These are phyloP conservation scores for Penicillium nordicum DNA, from an alignment of 2,329 filamentous ascomycete species.

Conservation along the genomic window DNA sequence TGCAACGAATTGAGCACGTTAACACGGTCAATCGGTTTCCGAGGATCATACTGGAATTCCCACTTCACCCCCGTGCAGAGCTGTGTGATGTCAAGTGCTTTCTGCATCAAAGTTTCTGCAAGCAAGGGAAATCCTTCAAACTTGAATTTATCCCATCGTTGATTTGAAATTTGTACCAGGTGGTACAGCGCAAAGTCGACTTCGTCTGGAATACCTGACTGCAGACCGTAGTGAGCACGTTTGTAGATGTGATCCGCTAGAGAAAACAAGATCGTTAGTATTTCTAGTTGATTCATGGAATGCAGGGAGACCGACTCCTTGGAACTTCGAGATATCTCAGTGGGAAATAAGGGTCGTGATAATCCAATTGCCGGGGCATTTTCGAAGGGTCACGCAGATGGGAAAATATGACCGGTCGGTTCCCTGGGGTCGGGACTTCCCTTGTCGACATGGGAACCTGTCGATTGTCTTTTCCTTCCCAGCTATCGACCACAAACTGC, in stretches of 20 bases:
- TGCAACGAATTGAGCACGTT: slow-evolving; percentile 62
- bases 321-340: slow-evolving; percentile 36
- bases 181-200: slow-evolving; percentile 93
- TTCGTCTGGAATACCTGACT: slow-evolving; percentile 73
- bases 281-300: background rate
- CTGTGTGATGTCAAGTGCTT: slow-evolving; percentile 71
- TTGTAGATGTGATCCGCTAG: slow-evolving; percentile 70
- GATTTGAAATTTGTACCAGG: slow-evolving; percentile 90
- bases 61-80: slow-evolving; percentile 81
- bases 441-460: slow-evolving; percentile 40
- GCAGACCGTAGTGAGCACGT: slow-evolving; percentile 77
- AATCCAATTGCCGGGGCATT: slow-evolving; percentile 33
- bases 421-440: slow-evolving; percentile 43
- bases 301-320: slow-evolving; percentile 29
- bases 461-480: slow-evolving; percentile 38
- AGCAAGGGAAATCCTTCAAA: slow-evolving; percentile 89
- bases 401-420: slow-evolving; percentile 39
- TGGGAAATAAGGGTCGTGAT: slow-evolving; percentile 39
- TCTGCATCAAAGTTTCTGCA: slow-evolving; percentile 82
- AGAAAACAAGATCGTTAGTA: slow-evolving; percentile 11
- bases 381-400: slow-evolving; percentile 28
- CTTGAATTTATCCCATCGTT: slow-evolving; percentile 91
- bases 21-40: slow-evolving; percentile 50
- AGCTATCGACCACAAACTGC: slow-evolving; percentile 32
- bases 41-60: slow-evolving; percentile 67